A percentile compares a stretch with the other conserved stretches of the same genome.
Evolutionary conservation across 208 protist species (phyloP).

Genomic region (Hexamita inflata): DNA sequence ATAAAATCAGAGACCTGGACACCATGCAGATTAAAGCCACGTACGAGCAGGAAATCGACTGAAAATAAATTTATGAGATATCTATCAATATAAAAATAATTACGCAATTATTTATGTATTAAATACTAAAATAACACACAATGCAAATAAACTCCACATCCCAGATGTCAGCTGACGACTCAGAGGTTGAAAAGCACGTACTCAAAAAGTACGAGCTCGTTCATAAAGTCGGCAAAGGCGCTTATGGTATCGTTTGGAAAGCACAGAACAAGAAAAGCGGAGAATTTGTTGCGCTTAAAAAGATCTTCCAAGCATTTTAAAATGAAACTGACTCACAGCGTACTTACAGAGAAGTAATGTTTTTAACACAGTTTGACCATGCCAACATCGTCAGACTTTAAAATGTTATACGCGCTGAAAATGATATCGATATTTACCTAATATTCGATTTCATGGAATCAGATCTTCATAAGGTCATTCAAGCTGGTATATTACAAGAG

Average conservation of each 20-base stretch:
- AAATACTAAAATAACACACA: too few relatives aligned
- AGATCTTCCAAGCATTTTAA: conserved; percentile 59
- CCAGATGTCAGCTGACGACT: too few relatives aligned
- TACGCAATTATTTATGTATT: too few relatives aligned
- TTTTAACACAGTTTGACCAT: conserved; percentile 47
- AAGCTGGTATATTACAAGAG: conserved; percentile 80
- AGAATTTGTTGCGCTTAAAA: conserved; percentile 54
- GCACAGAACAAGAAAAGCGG: conserved; percentile 15
- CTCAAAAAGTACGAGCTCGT: conserved; percentile 28
- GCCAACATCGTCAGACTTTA: conserved; percentile 52
- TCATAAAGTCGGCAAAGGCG: conserved; percentile 27
- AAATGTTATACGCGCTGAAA: conserved; percentile 57
- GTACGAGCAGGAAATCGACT: too few relatives aligned
- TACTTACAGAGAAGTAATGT: conserved; percentile 59
- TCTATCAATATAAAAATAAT: too few relatives aligned
- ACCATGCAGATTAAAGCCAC: too few relatives aligned
- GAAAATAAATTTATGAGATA: too few relatives aligned
- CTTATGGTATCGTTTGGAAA: conserved; percentile 38
- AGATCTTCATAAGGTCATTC: conserved; percentile 72
- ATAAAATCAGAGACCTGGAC: too few relatives aligned
- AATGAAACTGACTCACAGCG: conserved; percentile 57
- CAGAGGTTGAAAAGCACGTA: conserved; percentile 17
- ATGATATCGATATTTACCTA: conserved; percentile 59
- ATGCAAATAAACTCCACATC: too few relatives aligned
- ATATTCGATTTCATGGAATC: conserved; percentile 61